Base-by-base conservation (phyloP, 2,329 filamentous ascomycete genomes). In the Phyllosticta citriasiana region DNA sequence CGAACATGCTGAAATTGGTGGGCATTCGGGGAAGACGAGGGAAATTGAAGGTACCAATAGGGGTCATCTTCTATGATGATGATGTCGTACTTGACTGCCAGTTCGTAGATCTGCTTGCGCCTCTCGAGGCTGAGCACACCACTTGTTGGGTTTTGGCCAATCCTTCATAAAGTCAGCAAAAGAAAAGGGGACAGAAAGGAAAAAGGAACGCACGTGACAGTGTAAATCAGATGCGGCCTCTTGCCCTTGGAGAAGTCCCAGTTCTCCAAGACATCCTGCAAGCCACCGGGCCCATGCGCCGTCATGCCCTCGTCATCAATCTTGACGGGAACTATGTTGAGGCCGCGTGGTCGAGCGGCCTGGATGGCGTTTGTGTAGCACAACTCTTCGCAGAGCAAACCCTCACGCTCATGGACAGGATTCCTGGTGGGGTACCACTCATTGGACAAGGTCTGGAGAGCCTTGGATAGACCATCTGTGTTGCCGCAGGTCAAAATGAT, bases 21-120 rank as follows among this genome's bases (percentile, higher is more conserved):
- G 40, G 66, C 66, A 64, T 70, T 68, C 57, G 77, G 70, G 8
- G 76, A 82, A 0, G 88, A 86, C 0, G 88, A 88, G 0, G 91
- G 90, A 73, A 84, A 97, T 72, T 97, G 93, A 8, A 97, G 80
- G 73, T 94, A 93, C 89, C 91, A 97, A 77, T 97, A 97, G 5
- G 93, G 93, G 64, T 97, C 92, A 68, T 97, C 93, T 74, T 97
- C 93, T 64, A 95, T 77, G 65, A 97, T 96, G 68, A 97, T 83
- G 64, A 97, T 83, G 73, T 97, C 91, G 76, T 90, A 96, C 71
- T 87, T 83, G 71, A 85, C 85, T 75, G 89, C 94, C 14, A 97
- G 72, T 19, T 81, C 83, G 71, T 97, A 97, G 27, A 97, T 82
- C 57, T 91, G 85, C 67, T 84, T 88, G 60, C 89, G 84, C 51